Percentiles rank a stretch among this genome's conserved stretches.
Conservation (phyloP, 441 rosid genomes). For the Eruca vesicaria region DNA sequence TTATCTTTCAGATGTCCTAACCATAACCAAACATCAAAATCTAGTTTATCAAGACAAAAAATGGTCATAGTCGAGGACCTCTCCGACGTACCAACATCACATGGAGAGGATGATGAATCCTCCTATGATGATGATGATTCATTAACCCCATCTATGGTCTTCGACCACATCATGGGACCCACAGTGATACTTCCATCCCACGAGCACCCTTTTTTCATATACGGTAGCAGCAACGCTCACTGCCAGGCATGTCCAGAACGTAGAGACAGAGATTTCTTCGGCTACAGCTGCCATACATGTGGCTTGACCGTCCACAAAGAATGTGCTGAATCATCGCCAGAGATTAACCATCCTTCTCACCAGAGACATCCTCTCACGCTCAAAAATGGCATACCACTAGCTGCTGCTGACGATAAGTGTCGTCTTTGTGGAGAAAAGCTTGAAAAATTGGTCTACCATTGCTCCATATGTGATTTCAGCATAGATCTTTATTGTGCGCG, state of each 20-base stretch:
- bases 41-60: background rate
- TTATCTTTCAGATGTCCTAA: background rate
- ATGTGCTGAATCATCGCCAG: background rate
- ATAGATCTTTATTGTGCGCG: background rate
- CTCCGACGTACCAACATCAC: background rate
- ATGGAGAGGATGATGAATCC: background rate
- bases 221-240: background rate
- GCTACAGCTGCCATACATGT: background rate
- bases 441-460: background rate
- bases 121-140: background rate
- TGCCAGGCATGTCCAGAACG: background rate
- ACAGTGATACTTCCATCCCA: background rate
- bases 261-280: background rate
- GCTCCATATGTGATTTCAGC: background rate
- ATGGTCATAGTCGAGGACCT: background rate
- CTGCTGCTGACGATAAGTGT: background rate
- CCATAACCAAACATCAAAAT: background rate
- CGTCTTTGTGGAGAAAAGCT: background rate
- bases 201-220: background rate
- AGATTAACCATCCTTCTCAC: background rate
- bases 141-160: background rate
- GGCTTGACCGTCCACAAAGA: background rate
- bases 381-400: background rate
- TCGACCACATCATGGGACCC: background rate
- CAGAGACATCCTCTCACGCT: background rate